Evolutionary conservation across 805 yeast genomes (phyloP), one percentile per base, ranked within the genome.

Genomic region (Sugiyamaella americana): DNA sequence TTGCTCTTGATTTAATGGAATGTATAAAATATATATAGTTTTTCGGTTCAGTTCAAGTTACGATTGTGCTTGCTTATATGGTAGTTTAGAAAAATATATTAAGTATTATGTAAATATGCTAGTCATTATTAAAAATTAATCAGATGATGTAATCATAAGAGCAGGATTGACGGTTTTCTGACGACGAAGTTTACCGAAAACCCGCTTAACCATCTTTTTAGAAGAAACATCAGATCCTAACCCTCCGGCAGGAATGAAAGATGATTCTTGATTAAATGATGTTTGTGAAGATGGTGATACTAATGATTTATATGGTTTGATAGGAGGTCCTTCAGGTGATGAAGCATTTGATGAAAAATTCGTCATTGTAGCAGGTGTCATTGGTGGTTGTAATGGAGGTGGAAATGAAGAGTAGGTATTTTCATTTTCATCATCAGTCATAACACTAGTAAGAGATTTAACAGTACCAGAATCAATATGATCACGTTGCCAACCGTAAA

Each of bases 401-500:
- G n/a, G n/a, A n/a, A n/a, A n/a, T n/a, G n/a, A n/a, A n/a, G n/a
- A n/a, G n/a, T n/a, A n/a, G 8, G 32, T 8, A 37, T 18, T 21
- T 4, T 24, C 32, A 35, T 20, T 35, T 2, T 35, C 44, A 13
- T 29, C 23, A 18, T 29, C 38, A 18, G 5, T 16, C 8, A 13
- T 19, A 34, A 40, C 44, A 35, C 20, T 35, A 6, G 17, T 10
- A 16, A 35, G 20, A 35, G 10, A 21, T 43, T 44, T 37, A 24
- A 50, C 16, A 8, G 53, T 44, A 30, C 51, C 53, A 8, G 50
- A 21, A 38, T 54, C 58, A 30, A 54, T 47, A 16, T 47, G 54
- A 21, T 57, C 58, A 24, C 49, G 41, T 46, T 57, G 60, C 61
- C 61, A 58, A 29, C 61, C 61, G 30, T 58, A 58, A 20, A 58